phyloP scores from a whole-genome alignment of 768 basidiomycete genomes.

The Tulasnella sp. region DNA sequence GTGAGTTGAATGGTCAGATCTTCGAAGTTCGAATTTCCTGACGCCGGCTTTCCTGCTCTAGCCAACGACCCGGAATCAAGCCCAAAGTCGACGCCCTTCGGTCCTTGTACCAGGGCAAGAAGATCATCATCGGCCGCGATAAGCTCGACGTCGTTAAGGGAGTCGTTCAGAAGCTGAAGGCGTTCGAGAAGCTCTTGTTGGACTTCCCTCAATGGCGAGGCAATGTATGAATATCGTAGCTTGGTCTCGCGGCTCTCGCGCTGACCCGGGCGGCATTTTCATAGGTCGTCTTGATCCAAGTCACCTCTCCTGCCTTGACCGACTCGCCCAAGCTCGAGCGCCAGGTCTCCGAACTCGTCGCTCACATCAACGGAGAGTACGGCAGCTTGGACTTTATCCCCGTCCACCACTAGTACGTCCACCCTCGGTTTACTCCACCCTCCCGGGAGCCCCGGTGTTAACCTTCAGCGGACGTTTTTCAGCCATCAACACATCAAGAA shows the following conservation, averaged over 20 bases:
- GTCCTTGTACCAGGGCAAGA: constrained; percentile 88
- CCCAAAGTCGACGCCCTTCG: constrained; percentile 87
- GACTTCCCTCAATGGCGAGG: constrained; percentile 96
- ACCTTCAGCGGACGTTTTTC: constrained; percentile 3
- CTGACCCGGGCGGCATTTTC: not conserved
- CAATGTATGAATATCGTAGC: constrained; percentile 47
- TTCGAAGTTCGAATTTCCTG: constrained; percentile 31
- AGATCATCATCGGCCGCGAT: constrained; percentile 96
- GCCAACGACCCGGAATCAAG: constrained; percentile 70
- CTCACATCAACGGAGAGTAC: constrained; percentile 93
- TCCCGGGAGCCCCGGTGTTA: no score
- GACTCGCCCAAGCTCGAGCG: constrained; percentile 93
- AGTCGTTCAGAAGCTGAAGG: constrained; percentile 93
- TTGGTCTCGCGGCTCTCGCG: no score
- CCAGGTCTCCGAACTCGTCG: constrained; percentile 88
- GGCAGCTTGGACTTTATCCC: constrained; percentile 93
- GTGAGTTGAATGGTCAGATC: no score
- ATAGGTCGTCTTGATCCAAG: constrained; percentile 58
- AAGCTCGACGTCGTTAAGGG: constrained; percentile 99
- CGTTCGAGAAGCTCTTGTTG: constrained; percentile 89
- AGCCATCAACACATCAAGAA: constrained; percentile 97
- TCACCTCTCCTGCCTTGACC: constrained; percentile 87
- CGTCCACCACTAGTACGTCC: constrained; percentile 93
- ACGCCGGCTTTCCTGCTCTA: constrained; percentile 34
- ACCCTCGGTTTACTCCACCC: not conserved